Base-by-base conservation (phyloP, 108 stramenopile genomes). In the Discostella pseudostelligera region DNA sequence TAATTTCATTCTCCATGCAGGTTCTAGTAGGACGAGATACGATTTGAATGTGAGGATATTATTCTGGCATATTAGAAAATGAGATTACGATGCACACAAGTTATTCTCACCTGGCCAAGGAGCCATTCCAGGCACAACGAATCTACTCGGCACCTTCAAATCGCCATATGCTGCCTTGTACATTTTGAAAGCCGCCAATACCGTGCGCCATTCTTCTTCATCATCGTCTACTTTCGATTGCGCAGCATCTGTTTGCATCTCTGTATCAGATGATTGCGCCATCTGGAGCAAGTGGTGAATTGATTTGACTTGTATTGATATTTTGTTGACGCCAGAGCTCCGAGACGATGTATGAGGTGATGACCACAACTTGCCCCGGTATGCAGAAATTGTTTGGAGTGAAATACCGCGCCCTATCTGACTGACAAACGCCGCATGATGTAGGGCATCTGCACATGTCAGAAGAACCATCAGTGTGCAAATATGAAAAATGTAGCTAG, bases 161-260 rank as follows among this genome's bases (percentile, higher is more conserved):
- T 96, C 83, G 8, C 94, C 95, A 69, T 91, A 86, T 4, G 89
- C 84, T 22, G 84, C 87, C 66, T 92, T 90, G 80, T 97, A 96
- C 67, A 93, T 72, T 39, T 85, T 70, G 59, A 97, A 87, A 1
- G 95, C 89, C 8, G 85, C 72, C 58, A 84, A 49, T 24, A 95
- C 77, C 55, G 89, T 81, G 25, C 70, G 62, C 86, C 86, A 91
- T 66, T 93, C 92, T 22, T 76, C 76, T 63, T 84, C 77, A 62
- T 93, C 92, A 22, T 74, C 92, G 16, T 74, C 74, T 16, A 67
- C 54, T 4, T 28, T 22, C 12, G 61, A 57, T 47, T 17, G n/a
- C n/a, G 28, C 10, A 56, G 29, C 14, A 25, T 70, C 43, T 25
- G 51, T 29, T 26, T 58, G 37, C 48, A 53, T 6, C 42, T 70